Percentiles rank a stretch among this genome's conserved stretches.
Evolutionary conservation across 495 filamentous ascomycete genomes (phyloP).

Genomic region (Tuber melanosporum): DNA sequence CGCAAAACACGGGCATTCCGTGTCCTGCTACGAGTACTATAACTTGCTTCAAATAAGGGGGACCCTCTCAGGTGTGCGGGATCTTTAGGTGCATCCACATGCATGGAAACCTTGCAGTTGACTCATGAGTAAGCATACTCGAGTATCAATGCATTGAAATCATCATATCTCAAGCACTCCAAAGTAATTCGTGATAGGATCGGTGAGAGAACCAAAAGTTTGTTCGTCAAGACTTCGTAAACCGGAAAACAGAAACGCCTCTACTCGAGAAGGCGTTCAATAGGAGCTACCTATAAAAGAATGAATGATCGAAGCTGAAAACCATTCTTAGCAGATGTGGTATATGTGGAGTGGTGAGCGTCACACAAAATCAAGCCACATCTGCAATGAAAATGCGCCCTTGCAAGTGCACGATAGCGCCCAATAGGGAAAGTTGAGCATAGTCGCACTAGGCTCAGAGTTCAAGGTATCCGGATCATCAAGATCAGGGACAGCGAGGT

Average conservation of each 20-base stretch:
- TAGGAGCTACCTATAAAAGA: background rate
- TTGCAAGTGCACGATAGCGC: background rate
- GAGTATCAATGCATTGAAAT: background rate
- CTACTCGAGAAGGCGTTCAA: background rate
- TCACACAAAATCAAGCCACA: background rate
- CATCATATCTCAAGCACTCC: background rate
- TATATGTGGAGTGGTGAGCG: background rate
- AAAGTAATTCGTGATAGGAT: background rate
- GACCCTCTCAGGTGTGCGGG: background rate
- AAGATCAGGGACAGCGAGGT: no score
- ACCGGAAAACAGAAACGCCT: background rate
- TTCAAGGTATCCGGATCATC: no score
- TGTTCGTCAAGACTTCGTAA: background rate
- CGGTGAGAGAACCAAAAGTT: background rate
- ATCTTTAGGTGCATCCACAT: background rate
- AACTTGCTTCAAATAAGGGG: background rate
- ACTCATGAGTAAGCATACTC: background rate
- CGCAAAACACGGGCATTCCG: background rate
- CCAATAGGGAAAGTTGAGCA: no score
- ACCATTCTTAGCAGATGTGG: background rate
- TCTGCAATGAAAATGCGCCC: background rate
- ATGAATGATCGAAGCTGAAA: background rate
- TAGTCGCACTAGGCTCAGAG: no score
- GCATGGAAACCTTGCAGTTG: background rate
- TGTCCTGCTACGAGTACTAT: background rate